Evolutionary conservation across 352 stramenopile genomes (phyloP), one percentile per base, ranked within the genome.

Genomic region (Achlya hypogyna): DNA sequence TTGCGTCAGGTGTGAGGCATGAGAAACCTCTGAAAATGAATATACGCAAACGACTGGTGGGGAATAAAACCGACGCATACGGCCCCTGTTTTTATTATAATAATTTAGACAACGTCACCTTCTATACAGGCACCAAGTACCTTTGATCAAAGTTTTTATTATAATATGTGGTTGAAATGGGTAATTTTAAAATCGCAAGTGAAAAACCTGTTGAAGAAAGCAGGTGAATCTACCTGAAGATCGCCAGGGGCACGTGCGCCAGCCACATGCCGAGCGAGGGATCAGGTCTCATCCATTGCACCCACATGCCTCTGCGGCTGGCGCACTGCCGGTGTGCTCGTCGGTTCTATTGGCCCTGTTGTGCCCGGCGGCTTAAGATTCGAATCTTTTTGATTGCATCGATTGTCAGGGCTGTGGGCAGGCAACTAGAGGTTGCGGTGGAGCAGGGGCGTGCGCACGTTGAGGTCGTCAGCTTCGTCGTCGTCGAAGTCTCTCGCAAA

Each of bases 21-120:
- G 25, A 56, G 20, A 3, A 56, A 56, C 49, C 49, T 56, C 18
- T 56, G 31, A 56, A 10, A 56, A 12, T 56, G 31, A 10, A 56
- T 56, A 35, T 16, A 3, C 10, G 14, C 12, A 56, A 56, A 56
- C 49, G 49, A 56, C 25, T 56, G 49, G 49, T 35, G 49, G 49
- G 49, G 49, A 56, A 56, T 56, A 56, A 56, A 56, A 56, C 16
- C 49, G 6, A 9, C 38, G 38, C 38, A 45, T 18, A n/a, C 49
- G 8, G n/a, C n/a, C n/a, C n/a, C n/a, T n/a, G n/a, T n/a, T n/a
- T n/a, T n/a, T n/a, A n/a, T n/a, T n/a, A n/a, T n/a, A n/a, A n/a
- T n/a, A n/a, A n/a, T n/a, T n/a, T n/a, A n/a, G n/a, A n/a, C n/a
- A n/a, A n/a, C n/a, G n/a, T n/a, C n/a, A n/a, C n/a, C n/a, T 56